Evolutionary conservation across 164 flowering plant species (phyloP), one percentile per base, ranked within the genome.

Genomic region (Cinnamomum chago): DNA sequence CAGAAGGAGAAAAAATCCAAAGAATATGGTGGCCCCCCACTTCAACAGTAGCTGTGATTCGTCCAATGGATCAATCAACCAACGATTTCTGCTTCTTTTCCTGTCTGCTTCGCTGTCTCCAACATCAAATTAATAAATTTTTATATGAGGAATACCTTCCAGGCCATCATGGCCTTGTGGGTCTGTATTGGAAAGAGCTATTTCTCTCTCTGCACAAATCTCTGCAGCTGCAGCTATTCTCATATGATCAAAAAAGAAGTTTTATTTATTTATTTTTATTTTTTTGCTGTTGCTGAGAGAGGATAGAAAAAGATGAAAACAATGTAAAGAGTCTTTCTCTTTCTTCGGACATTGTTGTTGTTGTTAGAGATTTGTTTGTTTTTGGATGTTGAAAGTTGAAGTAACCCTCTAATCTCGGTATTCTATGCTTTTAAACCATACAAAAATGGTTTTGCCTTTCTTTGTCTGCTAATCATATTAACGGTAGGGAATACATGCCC

Each of bases 51-150:
- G 23, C 47, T 40, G 11, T 65, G 58, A 60, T 79, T 25, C 77
- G 78, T 81, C 88, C 88, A 85, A 80, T 82, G 82, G 76, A 70
- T 78, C 71, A 47, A 58, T 73, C 68, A 55, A 71, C 67, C 13
- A 65, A 14, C n/a, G 64, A 69, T 76, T 79, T 77, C 72, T 77
- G 77, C 76, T 76, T 77, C 68, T 23, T 64, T 25, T 50, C n/a
- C 47, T 40, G 73, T 80, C 81, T 84, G 89, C 89, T 86, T 88
- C 86, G 89, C 91, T 86, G 88, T 80, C 80, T 81, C 81, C 88
- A 83, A 84, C 35, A 86, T 81, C 79, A 65, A 65, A 23, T 65
- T 20, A 24, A 13, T 25, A 2, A 28, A 40, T 40, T 40, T 40
- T 7, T 7, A 40, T 40, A 9, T 9, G 10, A 9, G 47, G 47